Evolutionary conservation across 768 basidiomycete genomes (phyloP).

Genomic region (Panellus pusillus): DNA sequence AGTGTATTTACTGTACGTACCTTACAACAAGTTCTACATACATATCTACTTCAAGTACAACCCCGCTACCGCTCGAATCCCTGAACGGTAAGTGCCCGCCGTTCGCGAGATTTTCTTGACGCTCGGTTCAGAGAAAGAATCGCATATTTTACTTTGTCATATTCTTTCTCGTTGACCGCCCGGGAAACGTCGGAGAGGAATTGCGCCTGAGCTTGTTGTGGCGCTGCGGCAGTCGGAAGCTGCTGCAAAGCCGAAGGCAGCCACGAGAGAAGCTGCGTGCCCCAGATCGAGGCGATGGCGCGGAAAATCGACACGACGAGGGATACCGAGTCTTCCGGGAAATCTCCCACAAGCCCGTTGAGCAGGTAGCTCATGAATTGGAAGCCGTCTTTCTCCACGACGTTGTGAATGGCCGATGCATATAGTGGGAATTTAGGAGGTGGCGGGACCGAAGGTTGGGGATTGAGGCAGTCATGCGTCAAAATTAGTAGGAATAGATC

Average conservation of each 20-base stretch:
- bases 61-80: slow-evolving; percentile 35
- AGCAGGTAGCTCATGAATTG: slow-evolving; percentile 70
- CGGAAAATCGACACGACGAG: slow-evolving; percentile 78
- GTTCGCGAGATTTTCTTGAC: slow-evolving; percentile 72
- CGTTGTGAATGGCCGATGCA: slow-evolving; percentile 57
- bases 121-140: slow-evolving; percentile 69
- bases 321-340: slow-evolving; percentile 81
- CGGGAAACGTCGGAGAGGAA: slow-evolving; percentile 81
- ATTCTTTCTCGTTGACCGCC: slow-evolving; percentile 61
- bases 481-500: slow-evolving; percentile 78
- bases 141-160: slow-evolving; percentile 82
- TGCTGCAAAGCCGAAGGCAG: slow-evolving; percentile 69
- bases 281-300: slow-evolving; percentile 64
- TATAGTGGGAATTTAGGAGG: slow-evolving; percentile 65
- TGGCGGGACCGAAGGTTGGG: slow-evolving; percentile 37
- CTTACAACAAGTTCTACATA: not conserved
- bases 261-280: slow-evolving; percentile 69
- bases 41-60: slow-evolving; percentile 15
- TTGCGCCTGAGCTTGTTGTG: slow-evolving; percentile 63
- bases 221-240: slow-evolving; percentile 59
- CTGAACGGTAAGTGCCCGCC: slow-evolving; percentile 42
- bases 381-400: slow-evolving; percentile 70
- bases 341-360: slow-evolving; percentile 79
- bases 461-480: slow-evolving; percentile 67
- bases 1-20: slow-evolving; percentile 9